Evolutionary conservation across 352 stramenopile species (phyloP).

Genomic region (Pythium phragmitis): DNA sequence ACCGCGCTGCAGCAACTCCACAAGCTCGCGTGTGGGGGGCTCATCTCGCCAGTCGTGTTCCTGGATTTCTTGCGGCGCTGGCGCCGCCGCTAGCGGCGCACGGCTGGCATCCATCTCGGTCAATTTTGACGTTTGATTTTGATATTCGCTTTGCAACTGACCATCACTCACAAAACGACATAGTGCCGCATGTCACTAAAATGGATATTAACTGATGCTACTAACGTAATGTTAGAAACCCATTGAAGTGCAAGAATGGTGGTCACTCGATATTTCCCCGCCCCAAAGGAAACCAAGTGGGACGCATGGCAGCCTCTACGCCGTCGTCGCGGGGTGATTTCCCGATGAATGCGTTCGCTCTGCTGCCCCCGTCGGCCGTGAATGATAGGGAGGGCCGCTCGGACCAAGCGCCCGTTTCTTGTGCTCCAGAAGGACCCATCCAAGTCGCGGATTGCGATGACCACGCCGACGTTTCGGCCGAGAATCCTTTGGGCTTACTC

Average conservation of each 20-base stretch:
- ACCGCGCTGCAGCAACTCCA: constrained; percentile 28
- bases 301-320: neutral
- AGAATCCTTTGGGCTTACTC: constrained; percentile 22
- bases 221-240: constrained; percentile 9
- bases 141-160: neutral
- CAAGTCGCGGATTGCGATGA: constrained; percentile 1
- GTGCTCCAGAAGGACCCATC: neutral
- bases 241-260: constrained; percentile 19
- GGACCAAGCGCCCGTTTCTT: neutral
- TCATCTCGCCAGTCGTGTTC: constrained; percentile 19
- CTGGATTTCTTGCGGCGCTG: neutral
- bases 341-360: constrained; percentile 26
- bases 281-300: constrained; percentile 1
- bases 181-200: constrained; percentile 11
- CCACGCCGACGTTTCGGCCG: neutral
- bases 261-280: constrained; percentile 1
- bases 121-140: neutral
- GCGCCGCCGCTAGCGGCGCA: neutral
- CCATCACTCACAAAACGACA: constrained; percentile 6
- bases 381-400: neutral
- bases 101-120: neutral
- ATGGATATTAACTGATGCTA: neutral
- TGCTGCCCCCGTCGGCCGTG: constrained; percentile 8
- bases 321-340: constrained; percentile 18
- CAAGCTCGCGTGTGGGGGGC: constrained; percentile 19